Percentiles rank a stretch among this genome's conserved stretches.
phyloP scores from a whole-genome alignment of 495 filamentous ascomycete species.

The Parathielavia appendiculata region DNA sequence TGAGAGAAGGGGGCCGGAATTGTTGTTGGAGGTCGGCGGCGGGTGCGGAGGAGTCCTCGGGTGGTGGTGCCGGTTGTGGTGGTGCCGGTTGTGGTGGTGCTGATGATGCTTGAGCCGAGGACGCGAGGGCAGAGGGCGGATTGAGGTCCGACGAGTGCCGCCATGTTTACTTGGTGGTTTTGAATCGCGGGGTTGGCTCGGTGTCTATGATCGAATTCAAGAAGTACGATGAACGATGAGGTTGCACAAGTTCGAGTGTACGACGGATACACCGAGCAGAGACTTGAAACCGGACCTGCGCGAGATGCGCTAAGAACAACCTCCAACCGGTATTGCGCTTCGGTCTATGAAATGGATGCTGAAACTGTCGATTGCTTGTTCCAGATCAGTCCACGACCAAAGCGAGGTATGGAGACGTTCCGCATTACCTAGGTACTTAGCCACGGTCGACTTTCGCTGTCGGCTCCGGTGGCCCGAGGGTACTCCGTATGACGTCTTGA shows the following conservation, averaged over 20 bases:
- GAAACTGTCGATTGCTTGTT: too few relatives aligned
- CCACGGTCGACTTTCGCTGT: not conserved
- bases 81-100: conserved; percentile 1
- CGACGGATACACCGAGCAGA: too few relatives aligned
- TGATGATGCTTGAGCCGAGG: not conserved
- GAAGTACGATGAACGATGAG: not conserved
- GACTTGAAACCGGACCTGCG: too few relatives aligned
- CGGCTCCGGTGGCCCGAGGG: conserved; percentile 10
- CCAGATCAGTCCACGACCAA: too few relatives aligned
- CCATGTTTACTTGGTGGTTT: not conserved
- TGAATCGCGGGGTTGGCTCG: not conserved
- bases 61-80: not conserved
- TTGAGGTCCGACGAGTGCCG: conserved; percentile 2
- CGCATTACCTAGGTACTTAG: too few relatives aligned
- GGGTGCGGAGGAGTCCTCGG: not conserved
- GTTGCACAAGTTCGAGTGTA: too few relatives aligned
- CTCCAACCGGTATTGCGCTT: too few relatives aligned
- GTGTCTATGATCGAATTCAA: not conserved
- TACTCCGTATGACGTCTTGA: conserved; percentile 10
- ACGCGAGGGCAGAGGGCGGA: not conserved
- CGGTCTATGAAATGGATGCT: too few relatives aligned
- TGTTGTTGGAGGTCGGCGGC: not conserved
- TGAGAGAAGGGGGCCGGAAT: not conserved
- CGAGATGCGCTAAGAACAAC: too few relatives aligned
- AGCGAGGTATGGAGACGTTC: not conserved